phyloP scores from a whole-genome alignment of 202 grass and related monocot species.

The Panicum virgatum region DNA sequence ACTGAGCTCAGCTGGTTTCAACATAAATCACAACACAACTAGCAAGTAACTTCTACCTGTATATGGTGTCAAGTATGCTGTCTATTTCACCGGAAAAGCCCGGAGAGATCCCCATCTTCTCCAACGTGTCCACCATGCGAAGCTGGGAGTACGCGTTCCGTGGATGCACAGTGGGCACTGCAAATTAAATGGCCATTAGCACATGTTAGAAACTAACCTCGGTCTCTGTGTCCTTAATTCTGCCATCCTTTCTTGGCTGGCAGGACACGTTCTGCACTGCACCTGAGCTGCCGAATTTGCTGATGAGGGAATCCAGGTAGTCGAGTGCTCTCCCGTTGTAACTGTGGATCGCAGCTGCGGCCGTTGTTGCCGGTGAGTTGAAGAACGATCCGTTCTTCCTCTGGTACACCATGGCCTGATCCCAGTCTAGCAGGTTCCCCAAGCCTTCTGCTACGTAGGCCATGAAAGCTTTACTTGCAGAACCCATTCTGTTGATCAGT shows the following conservation, averaged over 20 bases:
- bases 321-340: conserved; percentile 27
- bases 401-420: conserved; percentile 46
- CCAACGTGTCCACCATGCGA: conserved; percentile 1
- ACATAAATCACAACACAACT: too few species aligned
- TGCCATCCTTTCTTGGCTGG: too few species aligned
- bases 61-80: too few species aligned
- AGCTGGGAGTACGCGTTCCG: conserved; percentile 40
- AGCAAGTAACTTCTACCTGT: too few species aligned
- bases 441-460: conserved; percentile 61
- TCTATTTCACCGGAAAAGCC: too few species aligned
- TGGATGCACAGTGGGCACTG: conserved; percentile 53
- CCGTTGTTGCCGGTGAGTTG: too few species aligned
- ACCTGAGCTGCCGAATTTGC: not conserved
- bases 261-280: not conserved
- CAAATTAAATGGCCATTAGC: not conserved
- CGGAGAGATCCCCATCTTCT: too few species aligned
- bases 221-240: too few species aligned
- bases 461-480: conserved; percentile 40
- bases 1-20: too few species aligned
- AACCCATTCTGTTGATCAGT: not conserved
- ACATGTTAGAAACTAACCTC: too few species aligned
- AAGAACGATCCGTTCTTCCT: conserved; percentile 34
- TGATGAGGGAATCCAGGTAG: not conserved
- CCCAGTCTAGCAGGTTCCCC: conserved; percentile 36
- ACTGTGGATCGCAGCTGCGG: conserved; percentile 31